phyloP scores from a whole-genome alignment of 176 grass and related monocot genomes.

The Bromus sterilis region DNA sequence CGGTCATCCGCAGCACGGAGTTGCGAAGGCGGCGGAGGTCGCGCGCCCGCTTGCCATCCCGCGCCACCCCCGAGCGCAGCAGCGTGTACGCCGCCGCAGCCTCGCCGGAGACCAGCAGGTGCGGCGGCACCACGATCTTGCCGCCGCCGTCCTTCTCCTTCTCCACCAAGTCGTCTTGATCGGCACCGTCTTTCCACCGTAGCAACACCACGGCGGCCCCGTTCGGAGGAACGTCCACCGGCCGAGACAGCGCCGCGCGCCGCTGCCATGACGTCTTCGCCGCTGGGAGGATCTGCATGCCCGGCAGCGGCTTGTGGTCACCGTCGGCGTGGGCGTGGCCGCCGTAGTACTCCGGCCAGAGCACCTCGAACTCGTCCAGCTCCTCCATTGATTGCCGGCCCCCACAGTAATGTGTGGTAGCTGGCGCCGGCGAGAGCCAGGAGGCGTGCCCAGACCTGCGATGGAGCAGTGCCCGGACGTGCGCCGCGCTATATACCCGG shows the following conservation, averaged over 20 bases:
- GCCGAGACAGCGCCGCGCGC: not conserved
- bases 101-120: conserved; percentile 41
- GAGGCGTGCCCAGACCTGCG: not conserved
- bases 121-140: conserved; percentile 35
- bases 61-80: conserved; percentile 25
- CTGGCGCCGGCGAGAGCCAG: not conserved
- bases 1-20: conserved; percentile 64
- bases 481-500: not conserved
- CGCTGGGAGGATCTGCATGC: not conserved
- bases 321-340: not conserved
- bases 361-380: conserved; percentile 56
- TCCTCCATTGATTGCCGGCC: conserved; percentile 26
- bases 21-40: conserved; percentile 49
- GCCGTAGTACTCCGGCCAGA: conserved; percentile 42
- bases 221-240: conserved; percentile 22
- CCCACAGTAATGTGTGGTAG: not conserved
- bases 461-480: not conserved
- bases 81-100: conserved; percentile 22
- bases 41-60: conserved; percentile 39
- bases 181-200: not conserved
- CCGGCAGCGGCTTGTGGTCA: not conserved
- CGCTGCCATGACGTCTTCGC: not conserved
- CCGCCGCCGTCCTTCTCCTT: too few relatives aligned
- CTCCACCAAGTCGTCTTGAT: not conserved
- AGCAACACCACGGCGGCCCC: not conserved